Evolutionary conservation across 192 early-diverging fungal species (phyloP), one percentile per base, ranked within the genome.

Genomic region (Umbelopsis isabellina): DNA sequence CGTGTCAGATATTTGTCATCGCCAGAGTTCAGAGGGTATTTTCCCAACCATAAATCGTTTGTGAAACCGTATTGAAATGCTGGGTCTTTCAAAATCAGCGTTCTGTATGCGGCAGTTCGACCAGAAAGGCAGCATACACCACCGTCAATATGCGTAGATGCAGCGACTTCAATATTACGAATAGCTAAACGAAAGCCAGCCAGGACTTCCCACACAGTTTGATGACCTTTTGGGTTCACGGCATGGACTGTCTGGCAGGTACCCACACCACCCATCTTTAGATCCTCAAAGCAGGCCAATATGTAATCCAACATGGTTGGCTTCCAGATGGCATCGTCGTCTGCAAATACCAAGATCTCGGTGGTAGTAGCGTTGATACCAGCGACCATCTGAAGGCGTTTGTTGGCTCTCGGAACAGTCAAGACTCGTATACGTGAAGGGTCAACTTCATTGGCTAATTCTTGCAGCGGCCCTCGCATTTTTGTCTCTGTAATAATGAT

Each of bases 1-100:
- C 87, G 80, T 2, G 87, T 88, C 46, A 88, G 69, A 68, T 88
- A 88, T 61, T 88, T 88, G 71, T 88, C 87, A 68, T 88, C 87
- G 21, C 87, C 87, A 6, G 82, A 84, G 67, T 88, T 86, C 30
- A 87, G 77, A 52, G 84, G 84, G 64, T 86, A 88, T 68, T 84
- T 88, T 4, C 75, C 75, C 0, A 72, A 46, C 87, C 87, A 88
- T 44, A 79, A 80, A 51, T 88, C 87, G 72, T 88, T 81, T 11
- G 83, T 87, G 67, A 88, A 88, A 5, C 68, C 68, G 53, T 82
- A 82, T 66, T 88, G 87, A 66, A 88, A 88, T 6, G 80, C 82
- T 49, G 85, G 87, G 66, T 87, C 86, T 51, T 82, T 82, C 18
- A 88, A 75, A 69, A 88, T 88, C 48, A 77, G 41, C n/a, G 86